phyloP scores from a whole-genome alignment of 2,329 filamentous ascomycete species.

The Epichloe baconii region DNA sequence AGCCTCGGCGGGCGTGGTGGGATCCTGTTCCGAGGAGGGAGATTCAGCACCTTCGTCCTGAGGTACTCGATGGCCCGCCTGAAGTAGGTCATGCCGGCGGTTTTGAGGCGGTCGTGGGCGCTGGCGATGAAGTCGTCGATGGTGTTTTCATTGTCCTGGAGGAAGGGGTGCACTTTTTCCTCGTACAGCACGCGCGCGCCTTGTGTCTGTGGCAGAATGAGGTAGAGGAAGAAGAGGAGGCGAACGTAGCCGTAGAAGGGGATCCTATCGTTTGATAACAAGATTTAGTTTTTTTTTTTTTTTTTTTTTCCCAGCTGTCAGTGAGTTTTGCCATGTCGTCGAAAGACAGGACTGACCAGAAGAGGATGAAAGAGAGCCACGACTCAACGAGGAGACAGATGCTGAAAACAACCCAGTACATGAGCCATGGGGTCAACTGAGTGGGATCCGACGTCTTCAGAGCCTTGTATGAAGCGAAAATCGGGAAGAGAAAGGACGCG shows the following conservation, averaged over 20 bases:
- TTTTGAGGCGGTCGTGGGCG: slow-evolving; percentile 64
- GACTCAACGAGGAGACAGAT: slow-evolving; percentile 72
- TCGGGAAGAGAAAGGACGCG: slow-evolving; percentile 82
- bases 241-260: slow-evolving; percentile 92
- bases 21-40: slow-evolving; percentile 30
- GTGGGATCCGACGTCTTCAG: slow-evolving; percentile 84
- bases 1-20: slow-evolving; percentile 28
- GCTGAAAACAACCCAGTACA: slow-evolving; percentile 95
- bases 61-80: slow-evolving; percentile 58
- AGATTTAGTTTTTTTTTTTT: background rate
- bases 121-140: slow-evolving; percentile 85
- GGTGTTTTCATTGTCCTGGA: slow-evolving; percentile 70
- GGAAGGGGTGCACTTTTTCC: slow-evolving; percentile 74
- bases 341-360: slow-evolving; percentile 42
- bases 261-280: slow-evolving; percentile 38
- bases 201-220: slow-evolving; percentile 95
- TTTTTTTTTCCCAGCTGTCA: no score
- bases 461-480: slow-evolving; percentile 96
- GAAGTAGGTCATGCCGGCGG: slow-evolving; percentile 63
- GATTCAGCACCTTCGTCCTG: slow-evolving; percentile 65
- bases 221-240: slow-evolving; percentile 76
- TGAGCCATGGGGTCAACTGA: slow-evolving; percentile 90
- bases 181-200: slow-evolving; percentile 80
- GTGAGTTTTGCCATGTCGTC: no score
- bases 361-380: slow-evolving; percentile 75